Base-by-base conservation (phyloP, 345 rosid genomes). In the Sonneratia caseolaris region DNA sequence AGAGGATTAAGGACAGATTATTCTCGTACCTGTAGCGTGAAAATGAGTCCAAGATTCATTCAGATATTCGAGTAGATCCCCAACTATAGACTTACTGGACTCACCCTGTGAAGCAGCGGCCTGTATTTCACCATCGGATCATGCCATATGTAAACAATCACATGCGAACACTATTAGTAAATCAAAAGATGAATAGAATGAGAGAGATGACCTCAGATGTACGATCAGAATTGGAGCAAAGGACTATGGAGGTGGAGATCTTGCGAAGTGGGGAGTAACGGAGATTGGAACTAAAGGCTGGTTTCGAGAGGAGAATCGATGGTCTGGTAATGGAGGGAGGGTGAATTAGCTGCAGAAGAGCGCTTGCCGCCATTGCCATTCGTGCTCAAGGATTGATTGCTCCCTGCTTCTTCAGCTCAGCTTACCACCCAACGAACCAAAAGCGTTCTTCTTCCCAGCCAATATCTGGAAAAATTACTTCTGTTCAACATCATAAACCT, bases 11-110 rank as follows among this genome's bases (percentile, higher is more conserved):
- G 69, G n/a, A 51, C 64, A 8, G 11, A 0, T 22, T 56, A 22
- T 27, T 71, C 13, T 5, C 19, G 45, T 80, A 89, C 92, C 96
- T 49, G 98, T 88, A 64, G 97, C 97, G 68, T 91, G 97, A 74
- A 93, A 93, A 70, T 91, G 96, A 68, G 98, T 93, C 97, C 98
- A 93, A 7, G 97, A 93, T 76, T 89, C 98, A 57, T 93, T 93
- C 38, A 93, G 93, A 78, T 84, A 93, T 79, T 89, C 89, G 69
- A 92, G 79, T 24, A 64, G 67, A 59, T 43, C 76, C 45, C 72
- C 76, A 32, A 74, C 76, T 7, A 74, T 74, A 79, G 94, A 86
- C 0, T 74, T 82, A 76, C 71, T 69, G 5, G 75, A 66, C 22
- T 71, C 74, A 49, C 62, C 69, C 40, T 75, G 13, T 51, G 69